These are phyloP conservation scores for Sarcodon sp. DNA, from an alignment of 768 basidiomycete species.

Conservation along the genomic window DNA sequence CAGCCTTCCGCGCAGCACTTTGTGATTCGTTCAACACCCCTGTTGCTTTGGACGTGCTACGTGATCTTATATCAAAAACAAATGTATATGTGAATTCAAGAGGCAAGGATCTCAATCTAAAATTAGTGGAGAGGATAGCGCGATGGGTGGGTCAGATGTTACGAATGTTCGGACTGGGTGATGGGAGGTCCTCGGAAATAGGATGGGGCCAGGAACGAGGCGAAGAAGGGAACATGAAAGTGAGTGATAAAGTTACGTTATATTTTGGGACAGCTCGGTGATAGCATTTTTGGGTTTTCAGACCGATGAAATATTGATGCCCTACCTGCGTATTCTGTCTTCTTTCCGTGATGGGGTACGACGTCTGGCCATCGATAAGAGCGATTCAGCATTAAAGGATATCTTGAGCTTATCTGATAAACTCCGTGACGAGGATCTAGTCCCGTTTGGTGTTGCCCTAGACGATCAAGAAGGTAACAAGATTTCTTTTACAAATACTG, in stretches of 20 bases:
- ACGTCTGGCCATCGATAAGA: slow-evolving; percentile 62
- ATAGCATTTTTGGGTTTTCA: slow-evolving; percentile 15
- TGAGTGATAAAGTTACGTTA: slow-evolving; percentile 18
- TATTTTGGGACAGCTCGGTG: not conserved
- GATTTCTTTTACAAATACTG: not conserved
- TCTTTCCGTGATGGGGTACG: slow-evolving; percentile 89
- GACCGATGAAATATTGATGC: slow-evolving; percentile 81
- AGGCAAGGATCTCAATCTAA: slow-evolving; percentile 44
- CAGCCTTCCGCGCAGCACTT: slow-evolving; percentile 71
- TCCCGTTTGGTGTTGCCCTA: slow-evolving; percentile 89
- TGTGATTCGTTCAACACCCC: slow-evolving; percentile 98
- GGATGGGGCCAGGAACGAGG: slow-evolving; percentile 75
- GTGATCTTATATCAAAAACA: slow-evolving; percentile 71
- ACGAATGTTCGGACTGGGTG: slow-evolving; percentile 69
- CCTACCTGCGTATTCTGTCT: slow-evolving; percentile 76
- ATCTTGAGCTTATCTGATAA: slow-evolving; percentile 82
- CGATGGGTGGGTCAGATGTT: slow-evolving; percentile 66
- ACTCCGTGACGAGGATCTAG: slow-evolving; percentile 79
- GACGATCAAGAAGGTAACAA: slow-evolving; percentile 86
- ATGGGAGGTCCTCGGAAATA: slow-evolving; percentile 50
- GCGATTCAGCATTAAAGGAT: slow-evolving; percentile 55
- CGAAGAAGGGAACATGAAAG: slow-evolving; percentile 33
- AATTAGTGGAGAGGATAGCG: slow-evolving; percentile 48
- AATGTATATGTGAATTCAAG: slow-evolving; percentile 80
- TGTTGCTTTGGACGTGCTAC: slow-evolving; percentile 57